Base-by-base conservation (phyloP, 176 grass and related monocot species). In the barley (Hordeum vulgare) region DNA sequence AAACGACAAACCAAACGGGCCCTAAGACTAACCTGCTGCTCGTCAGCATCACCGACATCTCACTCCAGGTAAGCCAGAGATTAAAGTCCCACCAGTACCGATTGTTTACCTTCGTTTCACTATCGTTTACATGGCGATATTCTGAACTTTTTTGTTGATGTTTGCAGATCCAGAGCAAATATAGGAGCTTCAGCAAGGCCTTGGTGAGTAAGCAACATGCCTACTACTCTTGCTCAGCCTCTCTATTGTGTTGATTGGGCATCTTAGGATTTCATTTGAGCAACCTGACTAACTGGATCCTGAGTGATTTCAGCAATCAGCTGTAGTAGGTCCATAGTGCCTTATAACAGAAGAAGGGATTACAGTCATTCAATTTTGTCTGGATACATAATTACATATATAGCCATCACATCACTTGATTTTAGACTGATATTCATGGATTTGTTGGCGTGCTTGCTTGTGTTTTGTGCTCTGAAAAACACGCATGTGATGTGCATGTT, bases 161-260 rank as follows among this genome's bases (percentile, higher is more conserved):
- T 49, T 41, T 89, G 78, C 80, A 98, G 90, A 93, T 96, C 35
- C 93, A 94, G 81, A 94, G 85, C 91, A 98, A 98, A 85, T 95
- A 92, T 37, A 91, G 91, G 61, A 77, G 81, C 84, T 67, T 76
- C 59, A 88, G 68, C 65, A 98, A 90, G 87, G 74, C 53, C 85
- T 70, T 51, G 67, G 91, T 95, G 81, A 86, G 70, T 75, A 54
- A 57, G 11, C 39, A 17, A 31, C 33, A 66, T 68, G 41, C 28
- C n/a, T n/a, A n/a, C n/a, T n/a, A n/a, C n/a, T n/a, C n/a, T n/a
- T n/a, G n/a, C n/a, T n/a, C n/a, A n/a, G 17, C n/a, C 75, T 74
- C 27, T 64, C 9, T 75, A n/a, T 64, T 65, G 13, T 85, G 28
- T 49, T 72, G 20, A 54, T 53, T 75, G 60, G 29, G 39, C 63